Percentiles rank a stretch among this genome's conserved stretches.
phyloP scores from a whole-genome alignment of 345 rosid genomes.

The Camelina laxa region DNA sequence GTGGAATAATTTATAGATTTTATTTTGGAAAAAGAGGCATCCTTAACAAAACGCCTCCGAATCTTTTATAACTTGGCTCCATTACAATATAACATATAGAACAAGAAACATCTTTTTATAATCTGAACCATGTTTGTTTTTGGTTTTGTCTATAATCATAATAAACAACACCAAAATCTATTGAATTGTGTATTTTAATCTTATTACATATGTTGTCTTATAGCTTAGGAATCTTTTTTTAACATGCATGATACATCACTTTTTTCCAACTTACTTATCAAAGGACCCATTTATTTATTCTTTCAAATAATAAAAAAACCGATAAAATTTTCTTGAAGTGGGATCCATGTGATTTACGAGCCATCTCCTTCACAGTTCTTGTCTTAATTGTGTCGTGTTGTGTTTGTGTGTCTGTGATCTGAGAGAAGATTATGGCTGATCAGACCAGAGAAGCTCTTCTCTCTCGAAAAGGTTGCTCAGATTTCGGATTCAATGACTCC shows the following conservation, averaged over 20 bases:
- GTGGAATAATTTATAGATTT: too few relatives aligned
- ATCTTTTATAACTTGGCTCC: too few relatives aligned
- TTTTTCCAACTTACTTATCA: not conserved
- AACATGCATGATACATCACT: not conserved
- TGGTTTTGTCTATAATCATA: too few relatives aligned
- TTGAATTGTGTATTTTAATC: too few relatives aligned
- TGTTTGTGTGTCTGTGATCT: constrained; percentile 7
- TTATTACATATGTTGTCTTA: too few relatives aligned
- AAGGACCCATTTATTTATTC: not conserved
- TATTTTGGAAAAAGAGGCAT: too few relatives aligned
- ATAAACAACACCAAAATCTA: too few relatives aligned
- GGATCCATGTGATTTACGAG: not conserved
- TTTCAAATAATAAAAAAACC: not conserved
- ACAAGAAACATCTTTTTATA: too few relatives aligned
- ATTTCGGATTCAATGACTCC: constrained; percentile 55
- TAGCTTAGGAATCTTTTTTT: too few relatives aligned
- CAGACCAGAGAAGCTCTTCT: constrained; percentile 66
- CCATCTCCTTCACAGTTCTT: not conserved
- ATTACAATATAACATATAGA: too few relatives aligned
- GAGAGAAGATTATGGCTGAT: constrained; percentile 46
- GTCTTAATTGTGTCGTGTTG: not conserved
- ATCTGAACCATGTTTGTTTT: too few relatives aligned
- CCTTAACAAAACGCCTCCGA: too few relatives aligned
- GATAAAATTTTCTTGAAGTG: not conserved
- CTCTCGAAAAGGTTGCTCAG: constrained; percentile 57